These are phyloP conservation scores for Rubia yunnanensis DNA, from an alignment of 257 asterid genomes.

Conservation along the genomic window DNA sequence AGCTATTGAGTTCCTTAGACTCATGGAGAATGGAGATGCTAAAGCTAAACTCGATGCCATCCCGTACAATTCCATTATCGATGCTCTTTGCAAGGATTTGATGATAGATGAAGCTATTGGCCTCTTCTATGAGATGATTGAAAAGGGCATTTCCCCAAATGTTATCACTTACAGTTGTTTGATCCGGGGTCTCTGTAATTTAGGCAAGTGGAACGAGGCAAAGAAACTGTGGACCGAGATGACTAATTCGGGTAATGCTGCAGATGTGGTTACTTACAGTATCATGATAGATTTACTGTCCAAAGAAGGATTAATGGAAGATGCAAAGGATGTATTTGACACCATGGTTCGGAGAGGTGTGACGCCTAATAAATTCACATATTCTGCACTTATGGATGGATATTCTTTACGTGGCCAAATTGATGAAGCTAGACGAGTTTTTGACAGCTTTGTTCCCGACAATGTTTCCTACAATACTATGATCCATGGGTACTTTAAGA, in stretches of 20 bases:
- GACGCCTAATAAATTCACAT: neutral
- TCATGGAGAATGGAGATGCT: neutral
- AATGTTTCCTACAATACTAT: constrained; percentile 11
- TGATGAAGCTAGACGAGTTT: neutral
- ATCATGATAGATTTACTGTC: neutral
- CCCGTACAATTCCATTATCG: constrained; percentile 8
- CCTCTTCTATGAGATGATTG: constrained; percentile 17
- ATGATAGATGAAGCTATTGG: constrained; percentile 18
- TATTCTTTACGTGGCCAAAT: neutral
- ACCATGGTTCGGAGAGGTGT: neutral
- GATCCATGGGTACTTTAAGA: constrained; percentile 23
- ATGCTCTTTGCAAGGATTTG: constrained; percentile 19
- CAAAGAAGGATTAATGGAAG: neutral
- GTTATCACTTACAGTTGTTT: neutral
- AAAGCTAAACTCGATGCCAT: constrained; percentile 13
- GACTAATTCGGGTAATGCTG: neutral
- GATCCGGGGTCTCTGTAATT: neutral
- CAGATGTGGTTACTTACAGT: neutral
- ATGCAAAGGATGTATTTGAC: neutral
- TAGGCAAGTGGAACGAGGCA: neutral
- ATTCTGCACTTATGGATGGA: neutral
- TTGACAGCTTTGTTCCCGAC: constrained; percentile 10
- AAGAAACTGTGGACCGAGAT: neutral
- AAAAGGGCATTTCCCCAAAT: constrained; percentile 10
- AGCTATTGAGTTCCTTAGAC: constrained; percentile 13